Percentiles rank a stretch among this genome's conserved stretches.
phyloP scores from a whole-genome alignment of 768 basidiomycete species.

The Polyporus arcularius region DNA sequence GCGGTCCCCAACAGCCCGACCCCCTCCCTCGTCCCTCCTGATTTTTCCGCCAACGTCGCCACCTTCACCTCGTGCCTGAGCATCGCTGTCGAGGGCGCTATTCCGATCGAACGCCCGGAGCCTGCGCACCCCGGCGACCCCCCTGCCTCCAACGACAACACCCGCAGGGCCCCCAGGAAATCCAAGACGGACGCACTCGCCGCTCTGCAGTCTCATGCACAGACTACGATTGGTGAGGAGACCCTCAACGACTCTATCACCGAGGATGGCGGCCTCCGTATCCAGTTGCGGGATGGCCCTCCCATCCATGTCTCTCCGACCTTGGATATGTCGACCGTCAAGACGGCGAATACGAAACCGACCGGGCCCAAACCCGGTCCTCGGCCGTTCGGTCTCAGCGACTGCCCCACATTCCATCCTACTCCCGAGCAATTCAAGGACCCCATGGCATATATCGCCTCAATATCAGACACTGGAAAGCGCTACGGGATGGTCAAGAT shows the following conservation, averaged over 20 bases:
- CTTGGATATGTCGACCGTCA: constrained; percentile 72
- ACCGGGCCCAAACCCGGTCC: constrained; percentile 41
- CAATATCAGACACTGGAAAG: constrained; percentile 69
- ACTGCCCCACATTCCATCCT: constrained; percentile 90
- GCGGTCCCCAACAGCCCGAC: constrained; percentile 45
- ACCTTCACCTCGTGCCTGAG: constrained; percentile 67
- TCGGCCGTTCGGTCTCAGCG: constrained; percentile 83
- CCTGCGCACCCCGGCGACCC: constrained; percentile 29
- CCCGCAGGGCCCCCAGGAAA: constrained; percentile 77
- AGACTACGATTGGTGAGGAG: constrained; percentile 56
- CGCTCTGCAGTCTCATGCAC: constrained; percentile 69
- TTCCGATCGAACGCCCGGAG: constrained; percentile 52
- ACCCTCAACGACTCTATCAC: constrained; percentile 49
- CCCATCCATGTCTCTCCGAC: constrained; percentile 64
- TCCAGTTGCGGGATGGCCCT: constrained; percentile 33
- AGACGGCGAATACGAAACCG: constrained; percentile 58
- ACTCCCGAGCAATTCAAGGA: constrained; percentile 90
- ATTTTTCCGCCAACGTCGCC: constrained; percentile 51
- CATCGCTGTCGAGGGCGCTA: constrained; percentile 76
- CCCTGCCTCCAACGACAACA: constrained; percentile 40
- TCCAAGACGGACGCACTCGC: constrained; percentile 87
- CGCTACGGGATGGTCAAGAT: constrained; percentile 94
- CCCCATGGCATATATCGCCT: constrained; percentile 90
- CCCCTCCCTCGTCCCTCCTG: constrained; percentile 36
- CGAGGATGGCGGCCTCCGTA: constrained; percentile 50